Evolutionary conservation across 2,329 filamentous ascomycete genomes (phyloP).

Genomic region (Aspergillus udagawae): DNA sequence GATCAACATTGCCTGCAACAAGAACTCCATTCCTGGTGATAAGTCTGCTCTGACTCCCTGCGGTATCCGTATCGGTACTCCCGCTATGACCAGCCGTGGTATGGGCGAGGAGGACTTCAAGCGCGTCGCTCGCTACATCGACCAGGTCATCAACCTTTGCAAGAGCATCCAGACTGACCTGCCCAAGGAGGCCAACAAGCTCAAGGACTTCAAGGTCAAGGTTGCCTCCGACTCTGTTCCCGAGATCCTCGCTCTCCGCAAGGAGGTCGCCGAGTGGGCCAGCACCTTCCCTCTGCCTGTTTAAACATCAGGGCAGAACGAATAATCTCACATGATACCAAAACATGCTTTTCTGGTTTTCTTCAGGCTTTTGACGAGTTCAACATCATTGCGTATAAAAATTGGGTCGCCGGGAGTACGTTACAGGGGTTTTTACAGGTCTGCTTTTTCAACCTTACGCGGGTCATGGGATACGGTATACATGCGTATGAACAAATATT

Average conservation of each 20-base stretch:
- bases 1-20: slow-evolving; percentile 99
- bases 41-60: slow-evolving; percentile 93
- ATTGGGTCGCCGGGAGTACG: slow-evolving; percentile 28
- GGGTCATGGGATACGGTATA: slow-evolving; percentile 33
- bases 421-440: slow-evolving; percentile 35
- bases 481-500: slow-evolving; percentile 17
- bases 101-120: slow-evolving; percentile 92
- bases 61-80: slow-evolving; percentile 93
- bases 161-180: slow-evolving; percentile 79
- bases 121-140: slow-evolving; percentile 84
- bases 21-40: slow-evolving; percentile 97
- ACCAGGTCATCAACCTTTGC: slow-evolving; percentile 81
- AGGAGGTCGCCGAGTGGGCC: slow-evolving; percentile 87
- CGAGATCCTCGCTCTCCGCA: slow-evolving; percentile 79
- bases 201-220: slow-evolving; percentile 98
- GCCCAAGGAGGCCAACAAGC: slow-evolving; percentile 97
- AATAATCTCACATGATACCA: slow-evolving; percentile 17
- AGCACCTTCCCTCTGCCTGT: slow-evolving; percentile 82
- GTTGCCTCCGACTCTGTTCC: slow-evolving; percentile 72
- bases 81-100: slow-evolving; percentile 94
- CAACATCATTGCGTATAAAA: slow-evolving; percentile 35
- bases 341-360: slow-evolving; percentile 7
- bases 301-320: slow-evolving; percentile 23
- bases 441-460: slow-evolving; percentile 40
- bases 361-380: slow-evolving; percentile 22